Base-by-base conservation (phyloP, 371 early-diverging fungal species). In the Blyttiomyces sp. region DNA sequence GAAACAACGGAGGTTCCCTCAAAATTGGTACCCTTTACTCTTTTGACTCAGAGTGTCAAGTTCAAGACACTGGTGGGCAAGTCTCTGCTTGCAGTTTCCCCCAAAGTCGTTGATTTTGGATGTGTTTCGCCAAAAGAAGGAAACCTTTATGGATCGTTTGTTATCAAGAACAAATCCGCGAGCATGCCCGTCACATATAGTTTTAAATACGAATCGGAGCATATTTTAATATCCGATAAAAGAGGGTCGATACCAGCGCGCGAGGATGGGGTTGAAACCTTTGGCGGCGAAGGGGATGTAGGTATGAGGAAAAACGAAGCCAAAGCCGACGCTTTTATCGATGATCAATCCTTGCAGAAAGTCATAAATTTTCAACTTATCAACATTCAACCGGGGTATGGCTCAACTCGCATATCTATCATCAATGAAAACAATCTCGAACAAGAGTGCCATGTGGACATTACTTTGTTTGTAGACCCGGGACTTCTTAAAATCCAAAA, bases 61-160 rank as follows among this genome's bases (percentile, higher is more conserved):
- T 93, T 92, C 57, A 84, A 79, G 2, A 86, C 93, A 0, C 72
- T 88, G 31, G 90, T 92, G 61, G 93, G 93, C 0, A 86, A 86
- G 39, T 91, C 92, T 0, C 74, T 85, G 54, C 67, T 92, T 13
- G 69, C 80, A n/a, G 79, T 91, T 0, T 88, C 89, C 0, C 53
- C 60, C 1, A 42, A 56, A 2, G 9, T 65, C 13, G 58, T 83
- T n/a, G 72, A 78, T 51, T 65, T 83, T 23, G 83, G 83, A 9
- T 21, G 49, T 16, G 31, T 62, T 1, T 26, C 24, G 2, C 5
- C 16, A 0, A 32, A 57, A n/a, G 61, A 58, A 9, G 43, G 30
- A 26, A 11, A 28, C 16, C 66, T 49, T 42, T 11, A 23, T 0
- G 69, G 67, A 9, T 21, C 63, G 7, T 68, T 80, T 45, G 44